These are phyloP conservation scores for Oryza australiensis DNA, from an alignment of 176 grass and related monocot species.

Conservation along the genomic window DNA sequence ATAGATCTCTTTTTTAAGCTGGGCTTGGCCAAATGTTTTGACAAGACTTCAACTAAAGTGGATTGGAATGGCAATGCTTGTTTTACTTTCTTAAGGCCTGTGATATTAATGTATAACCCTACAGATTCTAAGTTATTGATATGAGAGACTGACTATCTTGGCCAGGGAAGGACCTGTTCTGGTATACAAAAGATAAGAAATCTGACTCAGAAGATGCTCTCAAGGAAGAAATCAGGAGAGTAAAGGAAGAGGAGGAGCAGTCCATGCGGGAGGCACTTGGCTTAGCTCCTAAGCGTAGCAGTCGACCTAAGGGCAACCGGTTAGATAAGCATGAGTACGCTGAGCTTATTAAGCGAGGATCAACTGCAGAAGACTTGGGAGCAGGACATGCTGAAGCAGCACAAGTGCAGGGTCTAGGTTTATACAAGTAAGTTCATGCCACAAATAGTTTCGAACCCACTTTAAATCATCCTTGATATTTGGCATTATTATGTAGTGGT, in stretches of 20 bases:
- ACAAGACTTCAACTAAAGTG: neutral
- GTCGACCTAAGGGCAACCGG: slow-evolving; percentile 60
- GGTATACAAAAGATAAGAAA: slow-evolving; percentile 88
- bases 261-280: slow-evolving; percentile 94
- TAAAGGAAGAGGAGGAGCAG: slow-evolving; percentile 97
- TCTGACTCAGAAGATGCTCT: slow-evolving; percentile 63
- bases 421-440: slow-evolving; percentile 72
- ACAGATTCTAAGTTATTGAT: neutral
- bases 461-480: neutral
- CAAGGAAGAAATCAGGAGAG: slow-evolving; percentile 91
- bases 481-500: neutral
- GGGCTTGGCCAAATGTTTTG: neutral
- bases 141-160: neutral
- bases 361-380: slow-evolving; percentile 90
- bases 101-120: neutral
- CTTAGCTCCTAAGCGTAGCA: slow-evolving; percentile 85
- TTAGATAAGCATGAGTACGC: slow-evolving; percentile 97
- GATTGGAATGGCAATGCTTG: neutral
- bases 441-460: slow-evolving; percentile 1
- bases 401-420: slow-evolving; percentile 87
- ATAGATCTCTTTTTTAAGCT: neutral
- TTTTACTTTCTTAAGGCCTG: neutral
- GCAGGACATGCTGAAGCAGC: slow-evolving; percentile 91
- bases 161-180: slow-evolving; percentile 85
- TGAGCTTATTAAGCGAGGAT: slow-evolving; percentile 90